phyloP scores from a whole-genome alignment of 257 asterid species.

The Knoxia roxburghii region DNA sequence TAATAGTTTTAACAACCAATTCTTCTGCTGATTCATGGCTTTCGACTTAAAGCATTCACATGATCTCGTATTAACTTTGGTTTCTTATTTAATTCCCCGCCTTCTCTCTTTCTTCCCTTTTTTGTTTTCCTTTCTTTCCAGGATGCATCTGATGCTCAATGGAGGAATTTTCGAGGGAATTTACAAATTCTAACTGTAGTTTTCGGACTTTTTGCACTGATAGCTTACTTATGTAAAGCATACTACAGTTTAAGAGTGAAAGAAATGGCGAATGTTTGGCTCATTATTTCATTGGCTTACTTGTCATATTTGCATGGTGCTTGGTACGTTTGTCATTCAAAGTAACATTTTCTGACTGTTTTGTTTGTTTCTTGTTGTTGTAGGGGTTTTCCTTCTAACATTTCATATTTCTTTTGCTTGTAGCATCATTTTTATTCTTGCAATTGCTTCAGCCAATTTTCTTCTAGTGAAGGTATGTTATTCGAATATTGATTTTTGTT shows the following conservation, averaged over 20 bases:
- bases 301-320: slow-evolving; percentile 78
- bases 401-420: slow-evolving; percentile 18
- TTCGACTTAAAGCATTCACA: background rate
- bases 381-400: slow-evolving; percentile 19
- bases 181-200: slow-evolving; percentile 59
- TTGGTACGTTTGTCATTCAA: slow-evolving; percentile 44
- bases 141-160: slow-evolving; percentile 91
- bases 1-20: background rate
- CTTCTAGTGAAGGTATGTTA: slow-evolving; percentile 78
- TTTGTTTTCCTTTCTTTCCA: slow-evolving; percentile 19
- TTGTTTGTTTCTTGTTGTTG: slow-evolving; percentile 17
- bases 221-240: slow-evolving; percentile 48
- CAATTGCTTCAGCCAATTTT: slow-evolving; percentile 78
- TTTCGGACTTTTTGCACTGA: slow-evolving; percentile 61
- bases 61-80: background rate
- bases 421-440: slow-evolving; percentile 61
- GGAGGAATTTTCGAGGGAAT: slow-evolving; percentile 93
- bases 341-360: slow-evolving; percentile 7
- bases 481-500: slow-evolving; percentile 13
- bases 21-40: background rate
- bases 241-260: slow-evolving; percentile 52
- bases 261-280: slow-evolving; percentile 87
- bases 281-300: slow-evolving; percentile 56
- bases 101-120: slow-evolving; percentile 3
- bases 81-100: slow-evolving; percentile 11